A percentile compares a stretch with the other conserved stretches of the same genome.
phyloP scores from a whole-genome alignment of 2,329 filamentous ascomycete genomes.

The Neobulgaria alba region DNA sequence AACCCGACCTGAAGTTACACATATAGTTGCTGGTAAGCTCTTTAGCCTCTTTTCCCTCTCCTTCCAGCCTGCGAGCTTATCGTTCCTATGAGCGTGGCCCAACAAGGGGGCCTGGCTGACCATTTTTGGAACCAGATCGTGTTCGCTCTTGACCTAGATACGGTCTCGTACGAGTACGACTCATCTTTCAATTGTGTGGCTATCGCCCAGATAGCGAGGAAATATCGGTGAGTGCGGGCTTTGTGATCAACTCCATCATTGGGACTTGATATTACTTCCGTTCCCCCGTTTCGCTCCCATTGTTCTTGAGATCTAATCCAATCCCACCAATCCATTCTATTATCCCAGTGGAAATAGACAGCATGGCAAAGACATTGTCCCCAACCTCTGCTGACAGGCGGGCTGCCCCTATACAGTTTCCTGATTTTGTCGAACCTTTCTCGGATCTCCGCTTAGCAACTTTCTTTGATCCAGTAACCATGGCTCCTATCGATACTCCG shows the following conservation, averaged over 20 bases:
- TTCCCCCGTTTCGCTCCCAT: constrained; percentile 1
- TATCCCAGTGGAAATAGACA: constrained; percentile 2
- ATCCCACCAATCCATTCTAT: background rate
- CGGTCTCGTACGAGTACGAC: constrained; percentile 8
- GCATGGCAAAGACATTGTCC: constrained; percentile 18
- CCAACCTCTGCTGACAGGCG: constrained; percentile 20
- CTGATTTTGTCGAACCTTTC: constrained; percentile 16
- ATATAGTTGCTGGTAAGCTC: constrained; percentile 6
- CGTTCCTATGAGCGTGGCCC: constrained; percentile 17
- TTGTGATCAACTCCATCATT: background rate
- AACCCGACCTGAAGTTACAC: constrained; percentile 8
- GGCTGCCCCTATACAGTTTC: constrained; percentile 14
- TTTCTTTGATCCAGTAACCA: constrained; percentile 9
- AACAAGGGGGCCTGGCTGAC: constrained; percentile 13
- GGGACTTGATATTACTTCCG: constrained; percentile 1
- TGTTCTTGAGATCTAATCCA: background rate
- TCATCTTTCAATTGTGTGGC: too few species aligned
- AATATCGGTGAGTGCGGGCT: constrained; percentile 5
- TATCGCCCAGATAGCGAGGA: constrained; percentile 4
- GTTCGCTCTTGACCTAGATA: constrained; percentile 8
- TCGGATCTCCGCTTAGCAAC: background rate
- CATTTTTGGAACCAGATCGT: too few species aligned
- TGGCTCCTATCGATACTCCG: constrained; percentile 14
- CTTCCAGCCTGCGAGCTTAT: constrained; percentile 9
- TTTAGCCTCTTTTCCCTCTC: constrained; percentile 10